A percentile compares a stretch with the other conserved stretches of the same genome.
Evolutionary conservation across 495 filamentous ascomycete species (phyloP).

Genomic region (Stereocaulon alpinum): DNA sequence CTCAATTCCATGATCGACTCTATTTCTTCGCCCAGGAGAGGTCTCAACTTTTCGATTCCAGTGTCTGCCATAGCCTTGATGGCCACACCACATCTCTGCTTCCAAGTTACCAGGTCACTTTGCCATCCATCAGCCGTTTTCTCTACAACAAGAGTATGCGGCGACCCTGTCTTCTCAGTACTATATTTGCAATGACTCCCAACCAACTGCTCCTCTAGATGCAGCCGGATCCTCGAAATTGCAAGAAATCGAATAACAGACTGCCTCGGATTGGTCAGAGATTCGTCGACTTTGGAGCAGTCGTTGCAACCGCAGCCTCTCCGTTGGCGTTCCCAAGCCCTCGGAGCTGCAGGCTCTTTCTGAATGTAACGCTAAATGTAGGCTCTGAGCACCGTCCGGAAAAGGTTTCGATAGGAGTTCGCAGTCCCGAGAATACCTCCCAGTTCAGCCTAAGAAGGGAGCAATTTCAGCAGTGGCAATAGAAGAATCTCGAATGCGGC

Average conservation of each 20-base stretch:
- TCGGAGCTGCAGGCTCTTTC: too few species aligned
- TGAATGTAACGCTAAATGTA: background rate
- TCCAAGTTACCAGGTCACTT: background rate
- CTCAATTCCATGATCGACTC: background rate
- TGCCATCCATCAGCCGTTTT: background rate
- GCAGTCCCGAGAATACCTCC: background rate
- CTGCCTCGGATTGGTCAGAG: background rate
- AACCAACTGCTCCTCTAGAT: background rate
- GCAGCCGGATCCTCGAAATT: background rate
- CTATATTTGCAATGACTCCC: background rate
- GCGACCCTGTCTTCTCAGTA: background rate
- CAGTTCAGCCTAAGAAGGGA: background rate
- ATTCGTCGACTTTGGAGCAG: background rate
- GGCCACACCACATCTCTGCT: background rate
- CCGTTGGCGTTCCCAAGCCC: too few species aligned
- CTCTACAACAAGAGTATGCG: conserved; percentile 1
- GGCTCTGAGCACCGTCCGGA: background rate
- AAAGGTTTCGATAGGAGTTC: background rate
- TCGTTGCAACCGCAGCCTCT: background rate
- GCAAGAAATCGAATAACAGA: background rate
- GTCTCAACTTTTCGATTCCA: background rate
- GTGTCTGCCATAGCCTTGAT: background rate
- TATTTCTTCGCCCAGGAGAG: background rate
- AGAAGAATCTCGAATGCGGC: background rate
- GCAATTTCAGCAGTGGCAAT: background rate